Evolutionary conservation across 139 green algal species (phyloP), one percentile per base, ranked within the genome.

Genomic region (Coccomyxa sp.): DNA sequence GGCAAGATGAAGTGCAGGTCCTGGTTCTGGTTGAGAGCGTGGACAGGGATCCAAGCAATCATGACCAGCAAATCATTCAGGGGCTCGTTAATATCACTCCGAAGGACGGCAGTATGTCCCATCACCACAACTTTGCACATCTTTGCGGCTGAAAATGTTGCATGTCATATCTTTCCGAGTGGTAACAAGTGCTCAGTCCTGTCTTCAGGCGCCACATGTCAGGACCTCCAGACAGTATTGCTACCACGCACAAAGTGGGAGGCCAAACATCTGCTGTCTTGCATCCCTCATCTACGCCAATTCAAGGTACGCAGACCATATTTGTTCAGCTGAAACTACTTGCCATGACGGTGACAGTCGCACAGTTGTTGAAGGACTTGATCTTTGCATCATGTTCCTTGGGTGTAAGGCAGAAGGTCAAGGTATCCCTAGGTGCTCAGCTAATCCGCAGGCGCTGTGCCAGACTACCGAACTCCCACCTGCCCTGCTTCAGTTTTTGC

Each of bases 201-300:
- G 74, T 27, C 30, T 1, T 45, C 16, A 23, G 30, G 23, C 4
- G 74, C 25, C 28, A 45, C 1, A 79, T 58, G 74, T 28, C 28
- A 79, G 28, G 30, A 84, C 23, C 77, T n/a, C 13, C 51, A 38
- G 60, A 28, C 27, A 28, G 45, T 28, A 10, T 27, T 86, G 57
- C 32, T 85, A 18, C 79, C 66, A 11, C 32, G 83, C 57, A 84
- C 30, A 10, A 79, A 12, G 4, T 92, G 89, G 87, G 78, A 88
- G 14, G 85, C 80, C 25, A 79, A 30, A 0, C 81, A 58, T 10
- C 63, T 95, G 10, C 86, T 88, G 32, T 92, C 88, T 59, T 90
- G 93, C 68, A 89, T 91, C 13, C 87, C 91, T 1, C 89, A 94
- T 86, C 84, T 93, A n/a, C 86, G 92, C 28, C 89, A 95, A 84